A percentile compares a stretch with the other conserved stretches of the same genome.
Evolutionary conservation across 768 basidiomycete genomes (phyloP).

Genomic region (Xerocomellus amylosporus): DNA sequence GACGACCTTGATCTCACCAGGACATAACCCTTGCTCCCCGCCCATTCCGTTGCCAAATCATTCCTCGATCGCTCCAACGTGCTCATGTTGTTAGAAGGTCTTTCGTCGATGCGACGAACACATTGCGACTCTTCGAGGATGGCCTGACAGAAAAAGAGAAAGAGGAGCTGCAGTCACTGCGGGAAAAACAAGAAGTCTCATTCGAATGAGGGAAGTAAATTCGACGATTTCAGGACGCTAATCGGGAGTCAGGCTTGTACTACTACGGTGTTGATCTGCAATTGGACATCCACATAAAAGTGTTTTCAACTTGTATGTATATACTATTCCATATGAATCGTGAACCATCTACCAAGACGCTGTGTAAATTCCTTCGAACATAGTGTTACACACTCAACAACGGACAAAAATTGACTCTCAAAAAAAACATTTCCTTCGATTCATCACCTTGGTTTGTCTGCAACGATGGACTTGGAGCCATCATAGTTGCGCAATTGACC

Average conservation of each 20-base stretch:
- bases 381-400: no score
- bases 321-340: neutral
- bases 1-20: neutral
- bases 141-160: neutral
- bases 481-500: slow-evolving; percentile 6
- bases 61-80: slow-evolving; percentile 1
- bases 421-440: no score
- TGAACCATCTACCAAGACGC: neutral
- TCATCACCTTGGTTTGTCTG: neutral
- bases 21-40: slow-evolving; percentile 2
- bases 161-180: neutral
- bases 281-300: neutral
- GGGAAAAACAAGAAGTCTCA: neutral
- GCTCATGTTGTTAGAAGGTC: slow-evolving; percentile 1
- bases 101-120: slow-evolving; percentile 2
- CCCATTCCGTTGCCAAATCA: slow-evolving; percentile 2
- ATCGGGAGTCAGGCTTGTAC: neutral
- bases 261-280: no score
- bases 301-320: neutral
- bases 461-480: slow-evolving; percentile 3
- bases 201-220: neutral
- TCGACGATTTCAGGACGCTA: neutral
- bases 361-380: neutral
- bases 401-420: no score
- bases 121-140: slow-evolving; percentile 1